Evolutionary conservation across 2,329 filamentous ascomycete genomes (phyloP).

Genomic region (Alternaria gansuensis): DNA sequence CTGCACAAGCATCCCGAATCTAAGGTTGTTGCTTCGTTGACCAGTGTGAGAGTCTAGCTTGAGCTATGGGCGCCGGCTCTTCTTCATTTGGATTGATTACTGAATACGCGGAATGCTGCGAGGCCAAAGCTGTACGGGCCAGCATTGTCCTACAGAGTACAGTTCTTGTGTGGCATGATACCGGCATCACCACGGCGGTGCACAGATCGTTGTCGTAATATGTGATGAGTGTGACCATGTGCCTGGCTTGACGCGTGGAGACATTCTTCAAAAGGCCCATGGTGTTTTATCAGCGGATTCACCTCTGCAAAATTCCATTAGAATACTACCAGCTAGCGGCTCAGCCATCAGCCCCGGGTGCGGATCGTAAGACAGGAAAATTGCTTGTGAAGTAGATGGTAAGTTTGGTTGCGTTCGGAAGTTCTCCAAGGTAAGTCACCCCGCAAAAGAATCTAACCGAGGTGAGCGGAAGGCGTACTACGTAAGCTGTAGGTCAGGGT

Average conservation of each 20-base stretch:
- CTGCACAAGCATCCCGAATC: background rate
- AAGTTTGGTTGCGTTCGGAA: background rate
- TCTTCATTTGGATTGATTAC: background rate
- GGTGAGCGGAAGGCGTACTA: slow-evolving; percentile 9
- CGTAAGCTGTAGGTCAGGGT: background rate
- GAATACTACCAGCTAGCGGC: background rate
- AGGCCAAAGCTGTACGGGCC: background rate
- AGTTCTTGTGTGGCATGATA: background rate
- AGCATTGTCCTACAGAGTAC: background rate
- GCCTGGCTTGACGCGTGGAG: background rate
- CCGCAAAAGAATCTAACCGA: slow-evolving; percentile 6
- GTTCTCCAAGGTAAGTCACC: background rate
- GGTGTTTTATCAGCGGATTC: background rate
- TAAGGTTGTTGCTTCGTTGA: too few species aligned
- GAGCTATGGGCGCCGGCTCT: background rate
- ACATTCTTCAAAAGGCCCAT: background rate
- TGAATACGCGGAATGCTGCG: background rate
- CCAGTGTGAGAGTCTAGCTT: background rate
- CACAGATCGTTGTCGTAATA: background rate
- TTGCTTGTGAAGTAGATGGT: slow-evolving; percentile 1
- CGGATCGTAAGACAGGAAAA: background rate
- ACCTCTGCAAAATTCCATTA: background rate
- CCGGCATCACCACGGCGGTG: background rate
- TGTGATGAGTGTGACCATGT: background rate
- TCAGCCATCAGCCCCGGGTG: background rate